Evolutionary conservation across 352 stramenopile genomes (phyloP), one percentile per base, ranked within the genome.

Genomic region (Phytophthora uliginosa): DNA sequence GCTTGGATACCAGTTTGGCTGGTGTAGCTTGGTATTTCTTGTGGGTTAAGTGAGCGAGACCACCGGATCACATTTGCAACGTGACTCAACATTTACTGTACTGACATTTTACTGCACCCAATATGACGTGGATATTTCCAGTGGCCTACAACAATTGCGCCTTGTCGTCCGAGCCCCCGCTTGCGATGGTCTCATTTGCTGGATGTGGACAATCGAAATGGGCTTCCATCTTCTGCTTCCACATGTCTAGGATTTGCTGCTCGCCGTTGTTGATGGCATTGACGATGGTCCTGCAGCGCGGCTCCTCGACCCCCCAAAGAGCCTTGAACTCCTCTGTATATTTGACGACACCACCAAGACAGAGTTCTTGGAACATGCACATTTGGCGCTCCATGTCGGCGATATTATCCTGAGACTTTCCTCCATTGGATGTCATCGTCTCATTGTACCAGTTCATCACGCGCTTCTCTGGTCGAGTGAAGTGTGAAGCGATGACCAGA

Each of bases 291-390:
- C 77, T 77, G 51, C 80, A 84, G 10, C 78, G 73, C 7, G 78
- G 66, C 4, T 72, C 61, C 8, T 71, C 57, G 18, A 84, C 76
- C 22, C 69, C 59, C 79, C 75, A 86, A n/a, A 73, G 64, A 20
- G 59, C 45, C 52, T 85, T 88, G 76, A 88, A 87, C 34, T 83
- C 79, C 0, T 73, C 42, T 8, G 70, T 68, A 52, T 81, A 88
- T 31, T 85, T 70, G 4, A 66, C 34, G 5, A 76, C 70, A 9
- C 79, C 79, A 26, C 79, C 79, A 7, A 88, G 78, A 66, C 82
- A 89, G 28, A 83, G 68, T 7, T 84, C 76, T 36, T 89, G 71
- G 58, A 86, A 82, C 75, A 82, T 70, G 53, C 82, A 85, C 36
- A 79, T 47, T 71, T 88, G 85, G 54, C 73, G 75, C 45, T 89